phyloP scores from a whole-genome alignment of 2,329 filamentous ascomycete genomes.

The Penicillium expansum region DNA sequence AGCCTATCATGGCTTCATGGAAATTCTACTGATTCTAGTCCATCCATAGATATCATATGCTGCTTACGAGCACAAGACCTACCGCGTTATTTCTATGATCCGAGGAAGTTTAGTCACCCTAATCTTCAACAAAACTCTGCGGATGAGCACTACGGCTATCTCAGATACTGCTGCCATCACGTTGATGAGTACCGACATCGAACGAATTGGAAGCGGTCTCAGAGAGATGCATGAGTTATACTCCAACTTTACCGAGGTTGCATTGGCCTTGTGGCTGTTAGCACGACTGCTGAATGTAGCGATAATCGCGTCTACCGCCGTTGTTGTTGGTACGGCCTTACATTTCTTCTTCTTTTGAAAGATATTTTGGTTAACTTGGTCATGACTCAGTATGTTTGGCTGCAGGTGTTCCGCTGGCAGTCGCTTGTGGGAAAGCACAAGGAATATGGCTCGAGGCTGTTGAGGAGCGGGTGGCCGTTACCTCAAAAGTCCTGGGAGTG shows the following conservation, averaged over 20 bases:
- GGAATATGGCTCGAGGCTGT: slow-evolving; percentile 19
- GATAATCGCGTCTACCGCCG: slow-evolving; percentile 11
- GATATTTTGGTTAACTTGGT: not conserved
- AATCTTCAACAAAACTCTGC: slow-evolving; percentile 49
- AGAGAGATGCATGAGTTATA: slow-evolving; percentile 22
- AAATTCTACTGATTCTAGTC: not conserved
- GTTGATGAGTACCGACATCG: slow-evolving; percentile 50
- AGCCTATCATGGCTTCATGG: not conserved
- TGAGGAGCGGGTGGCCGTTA: slow-evolving; percentile 20
- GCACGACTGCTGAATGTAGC: slow-evolving; percentile 15
- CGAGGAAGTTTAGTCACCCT: slow-evolving; percentile 43
- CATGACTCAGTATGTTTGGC: slow-evolving; percentile 12
- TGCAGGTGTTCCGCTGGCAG: slow-evolving; percentile 14
- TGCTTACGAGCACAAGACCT: slow-evolving; percentile 35
- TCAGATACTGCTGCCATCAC: slow-evolving; percentile 44
- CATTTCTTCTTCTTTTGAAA: not conserved
- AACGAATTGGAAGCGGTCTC: slow-evolving; percentile 24
- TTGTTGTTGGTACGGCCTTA: slow-evolving; percentile 11
- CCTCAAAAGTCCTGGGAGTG: slow-evolving; percentile 21
- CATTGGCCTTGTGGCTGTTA: slow-evolving; percentile 15
- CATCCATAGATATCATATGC: slow-evolving; percentile 28
- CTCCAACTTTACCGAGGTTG: slow-evolving; percentile 9
- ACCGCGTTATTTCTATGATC: slow-evolving; percentile 38
- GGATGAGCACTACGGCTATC: slow-evolving; percentile 29
- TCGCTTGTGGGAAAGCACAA: slow-evolving; percentile 18